Evolutionary conservation across 2,329 filamentous ascomycete species (phyloP).

Genomic region (Apiospora koreana): DNA sequence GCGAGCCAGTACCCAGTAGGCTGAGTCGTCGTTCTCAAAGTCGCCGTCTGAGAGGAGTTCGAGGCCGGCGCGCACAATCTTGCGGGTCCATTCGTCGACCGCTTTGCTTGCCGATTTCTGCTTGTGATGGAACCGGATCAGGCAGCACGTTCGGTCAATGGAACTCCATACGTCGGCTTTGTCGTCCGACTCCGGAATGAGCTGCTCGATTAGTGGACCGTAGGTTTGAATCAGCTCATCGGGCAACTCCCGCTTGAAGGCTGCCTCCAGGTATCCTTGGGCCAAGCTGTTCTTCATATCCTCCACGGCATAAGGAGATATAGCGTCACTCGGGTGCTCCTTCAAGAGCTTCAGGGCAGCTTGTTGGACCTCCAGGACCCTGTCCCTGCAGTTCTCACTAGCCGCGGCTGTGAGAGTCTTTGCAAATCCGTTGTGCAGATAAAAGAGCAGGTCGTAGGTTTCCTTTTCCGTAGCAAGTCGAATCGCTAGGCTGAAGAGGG

Average conservation of each 20-base stretch:
- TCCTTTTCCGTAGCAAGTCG: constrained; percentile 25
- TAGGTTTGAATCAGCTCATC: constrained; percentile 23
- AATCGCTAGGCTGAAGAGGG: constrained; percentile 27
- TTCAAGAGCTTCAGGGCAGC: constrained; percentile 25
- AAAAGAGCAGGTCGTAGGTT: constrained; percentile 28
- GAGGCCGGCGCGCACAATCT: constrained; percentile 25
- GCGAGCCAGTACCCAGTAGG: constrained; percentile 26
- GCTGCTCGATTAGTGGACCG: constrained; percentile 21
- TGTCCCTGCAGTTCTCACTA: constrained; percentile 19
- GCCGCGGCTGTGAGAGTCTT: constrained; percentile 23
- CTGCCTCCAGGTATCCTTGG: constrained; percentile 26
- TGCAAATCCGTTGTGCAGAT: constrained; percentile 27
- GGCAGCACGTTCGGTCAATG: constrained; percentile 23
- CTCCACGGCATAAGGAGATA: constrained; percentile 24
- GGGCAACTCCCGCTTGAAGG: constrained; percentile 21
- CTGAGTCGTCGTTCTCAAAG: constrained; percentile 29
- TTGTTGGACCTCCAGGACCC: constrained; percentile 25
- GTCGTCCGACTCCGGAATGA: constrained; percentile 26
- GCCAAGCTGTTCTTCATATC: constrained; percentile 26
- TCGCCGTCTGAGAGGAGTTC: constrained; percentile 32
- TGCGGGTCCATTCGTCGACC: constrained; percentile 21
- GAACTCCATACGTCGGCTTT: constrained; percentile 21
- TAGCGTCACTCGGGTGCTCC: constrained; percentile 24
- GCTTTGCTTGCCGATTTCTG: constrained; percentile 20
- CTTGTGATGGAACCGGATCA: constrained; percentile 30